Evolutionary conservation across 768 basidiomycete species (phyloP).

Genomic region (Psilocybe cubensis): DNA sequence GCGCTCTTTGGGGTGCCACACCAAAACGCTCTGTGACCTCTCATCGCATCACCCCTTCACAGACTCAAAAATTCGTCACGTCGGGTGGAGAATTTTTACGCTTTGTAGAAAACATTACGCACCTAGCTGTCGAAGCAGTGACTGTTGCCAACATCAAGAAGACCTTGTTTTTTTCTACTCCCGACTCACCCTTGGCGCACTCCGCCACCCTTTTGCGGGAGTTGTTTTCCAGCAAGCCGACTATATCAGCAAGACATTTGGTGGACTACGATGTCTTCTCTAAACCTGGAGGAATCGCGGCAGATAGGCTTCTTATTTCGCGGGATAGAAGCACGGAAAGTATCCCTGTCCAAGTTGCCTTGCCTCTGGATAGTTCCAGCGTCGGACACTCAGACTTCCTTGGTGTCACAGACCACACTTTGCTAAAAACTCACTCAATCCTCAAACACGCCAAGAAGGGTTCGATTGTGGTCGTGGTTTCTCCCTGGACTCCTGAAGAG

Average conservation of each 20-base stretch:
- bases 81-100: conserved; percentile 44
- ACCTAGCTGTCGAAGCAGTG: conserved; percentile 30
- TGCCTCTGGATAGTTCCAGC: conserved; percentile 57
- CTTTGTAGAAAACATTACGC: conserved; percentile 39
- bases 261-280: conserved; percentile 79
- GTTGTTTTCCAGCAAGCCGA: conserved; percentile 55
- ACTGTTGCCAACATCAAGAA: conserved; percentile 57
- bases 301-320: conserved; percentile 70
- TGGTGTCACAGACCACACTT: conserved; percentile 71
- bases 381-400: conserved; percentile 66
- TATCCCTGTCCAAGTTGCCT: conserved; percentile 54
- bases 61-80: conserved; percentile 54
- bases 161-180: conserved; percentile 67
- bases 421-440: conserved; percentile 80
- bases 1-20: conserved; percentile 49
- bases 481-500: conserved; percentile 79
- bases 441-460: conserved; percentile 66
- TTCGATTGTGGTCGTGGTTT: conserved; percentile 73
- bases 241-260: conserved; percentile 61
- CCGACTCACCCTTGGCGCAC: conserved; percentile 55
- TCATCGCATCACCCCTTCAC: conserved; percentile 61
- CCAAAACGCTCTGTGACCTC: conserved; percentile 47
- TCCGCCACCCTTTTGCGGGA: conserved; percentile 61
- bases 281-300: conserved; percentile 69
- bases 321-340: conserved; percentile 40